These are phyloP conservation scores for Trichomonascaceae sp. DNA, from an alignment of 1,139 yeast species.

Conservation along the genomic window DNA sequence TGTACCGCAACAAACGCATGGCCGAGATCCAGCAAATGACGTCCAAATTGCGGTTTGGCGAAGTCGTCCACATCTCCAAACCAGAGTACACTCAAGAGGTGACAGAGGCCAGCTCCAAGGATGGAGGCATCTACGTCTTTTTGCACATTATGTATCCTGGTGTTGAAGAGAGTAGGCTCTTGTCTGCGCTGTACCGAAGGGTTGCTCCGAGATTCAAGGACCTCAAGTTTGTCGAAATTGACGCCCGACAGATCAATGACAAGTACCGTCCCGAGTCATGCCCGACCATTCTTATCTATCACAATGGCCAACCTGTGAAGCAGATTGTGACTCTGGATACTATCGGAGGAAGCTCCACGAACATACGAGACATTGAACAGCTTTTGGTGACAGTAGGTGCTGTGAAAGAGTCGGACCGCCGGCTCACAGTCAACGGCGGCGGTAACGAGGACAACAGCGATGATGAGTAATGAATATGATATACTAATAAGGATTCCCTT, in stretches of 20 bases:
- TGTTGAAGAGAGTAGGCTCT: conserved; percentile 58
- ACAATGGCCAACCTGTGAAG: conserved; percentile 58
- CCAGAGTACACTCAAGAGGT: conserved; percentile 81
- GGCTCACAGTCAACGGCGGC: conserved; percentile 48
- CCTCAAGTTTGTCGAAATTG: conserved; percentile 80
- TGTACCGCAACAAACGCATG: conserved; percentile 65
- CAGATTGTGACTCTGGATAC: conserved; percentile 70
- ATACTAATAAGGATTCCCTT: conserved; percentile 1
- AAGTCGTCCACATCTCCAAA: conserved; percentile 62
- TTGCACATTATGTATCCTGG: conserved; percentile 67
- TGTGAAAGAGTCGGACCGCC: conserved; percentile 48
- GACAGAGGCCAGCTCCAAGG: conserved; percentile 55
- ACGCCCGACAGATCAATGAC: conserved; percentile 80
- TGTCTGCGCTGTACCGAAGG: conserved; percentile 40
- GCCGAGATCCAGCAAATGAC: conserved; percentile 53
- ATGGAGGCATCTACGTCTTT: conserved; percentile 37
- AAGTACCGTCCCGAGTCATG: conserved; percentile 81
- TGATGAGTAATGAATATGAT: conserved; percentile 4
- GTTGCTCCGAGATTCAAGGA: conserved; percentile 35
- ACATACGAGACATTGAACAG: conserved; percentile 52
- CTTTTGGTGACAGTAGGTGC: conserved; percentile 55
- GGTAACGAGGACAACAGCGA: conserved; percentile 36
- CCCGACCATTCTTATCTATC: conserved; percentile 79
- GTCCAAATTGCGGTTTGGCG: conserved; percentile 57
- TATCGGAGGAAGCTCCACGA: conserved; percentile 74